Percentiles rank a stretch among this genome's conserved stretches.
Evolutionary conservation across 495 filamentous ascomycete species (phyloP).

Genomic region (Parathielavia hyrcaniae): DNA sequence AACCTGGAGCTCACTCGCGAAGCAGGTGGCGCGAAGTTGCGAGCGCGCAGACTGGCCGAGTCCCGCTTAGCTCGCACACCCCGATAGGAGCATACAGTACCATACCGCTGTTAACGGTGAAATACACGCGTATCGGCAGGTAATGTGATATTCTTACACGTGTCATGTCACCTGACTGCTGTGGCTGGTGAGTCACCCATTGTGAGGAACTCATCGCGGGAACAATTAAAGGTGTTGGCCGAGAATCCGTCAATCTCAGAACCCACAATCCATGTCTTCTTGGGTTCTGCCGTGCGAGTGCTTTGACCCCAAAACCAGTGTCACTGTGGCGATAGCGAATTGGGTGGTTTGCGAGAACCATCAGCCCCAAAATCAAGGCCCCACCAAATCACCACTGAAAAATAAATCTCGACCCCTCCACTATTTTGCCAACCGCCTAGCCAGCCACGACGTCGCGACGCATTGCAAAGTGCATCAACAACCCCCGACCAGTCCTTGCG

Average conservation of each 20-base stretch:
- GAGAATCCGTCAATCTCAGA: background rate
- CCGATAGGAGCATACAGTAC: constrained; percentile 2
- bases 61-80: background rate
- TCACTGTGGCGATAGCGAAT: constrained; percentile 3
- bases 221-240: background rate
- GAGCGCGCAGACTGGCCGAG: constrained; percentile 17
- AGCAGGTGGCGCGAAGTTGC: constrained; percentile 21
- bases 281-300: background rate
- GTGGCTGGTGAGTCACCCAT: constrained; percentile 6
- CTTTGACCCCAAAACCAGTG: background rate
- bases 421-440: constrained; percentile 23
- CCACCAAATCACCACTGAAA: constrained; percentile 36
- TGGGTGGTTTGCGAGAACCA: constrained; percentile 5
- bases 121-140: background rate
- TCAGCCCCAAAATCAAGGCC: constrained; percentile 35
- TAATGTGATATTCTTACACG: background rate
- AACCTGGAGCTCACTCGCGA: constrained; percentile 26
- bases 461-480: constrained; percentile 14
- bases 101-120: background rate
- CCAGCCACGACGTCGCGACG: constrained; percentile 18
- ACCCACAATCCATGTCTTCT: background rate
- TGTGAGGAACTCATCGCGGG: background rate
- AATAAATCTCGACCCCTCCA: constrained; percentile 34
- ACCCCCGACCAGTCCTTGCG: constrained; percentile 6
- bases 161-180: constrained; percentile 2